Evolutionary conservation across 2,329 filamentous ascomycete species (phyloP), one percentile per base, ranked within the genome.

Genomic region (Cytospora leucostoma): DNA sequence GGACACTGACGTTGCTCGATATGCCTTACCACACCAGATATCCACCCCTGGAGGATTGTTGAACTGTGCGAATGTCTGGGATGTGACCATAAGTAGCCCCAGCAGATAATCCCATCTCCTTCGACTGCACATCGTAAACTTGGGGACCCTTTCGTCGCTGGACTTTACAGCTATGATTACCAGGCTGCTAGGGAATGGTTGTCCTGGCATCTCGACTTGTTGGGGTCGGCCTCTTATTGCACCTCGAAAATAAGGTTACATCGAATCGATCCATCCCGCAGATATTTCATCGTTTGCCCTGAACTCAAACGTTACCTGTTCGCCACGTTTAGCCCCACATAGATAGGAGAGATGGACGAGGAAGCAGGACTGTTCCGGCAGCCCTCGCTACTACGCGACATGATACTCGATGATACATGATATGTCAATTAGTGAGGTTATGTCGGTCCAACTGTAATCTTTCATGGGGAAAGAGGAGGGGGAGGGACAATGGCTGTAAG

Each of bases 1-100:
- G n/a, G 32, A 11, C 27, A 52, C 64, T 27, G 27, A 66, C 64
- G 58, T 50, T 17, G 54, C 32, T 19, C 59, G 51, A 53, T 64
- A 66, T 13, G 65, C 65, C 37, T 66, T 66, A 2, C 65, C 64
- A 50, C 64, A 66, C 64, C 64, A 66, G 7, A 66, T 64, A 17
- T 66, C 64, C 12, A 66, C 64, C 6, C 62, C 64, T 6, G 62
- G 7, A 35, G 65, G 65, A n/a, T 64, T 66, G 62, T 64, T 64
- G 59, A 66, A 66, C 44, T 64, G 61, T 19, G 65, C 65, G 19
- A 52, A 47, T 7, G 32, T 47, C 17, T 27, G 37, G 19, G 3
- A 19, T 7, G 37, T 13, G 17, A 35, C 13, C 32, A 61, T 37
- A n/a, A 54, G 35, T 15, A 65, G 19, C 32, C 27, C 33, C 60